Evolutionary conservation across 2,329 filamentous ascomycete species (phyloP), one percentile per base, ranked within the genome.

Genomic region (Akanthomyces lecanii): DNA sequence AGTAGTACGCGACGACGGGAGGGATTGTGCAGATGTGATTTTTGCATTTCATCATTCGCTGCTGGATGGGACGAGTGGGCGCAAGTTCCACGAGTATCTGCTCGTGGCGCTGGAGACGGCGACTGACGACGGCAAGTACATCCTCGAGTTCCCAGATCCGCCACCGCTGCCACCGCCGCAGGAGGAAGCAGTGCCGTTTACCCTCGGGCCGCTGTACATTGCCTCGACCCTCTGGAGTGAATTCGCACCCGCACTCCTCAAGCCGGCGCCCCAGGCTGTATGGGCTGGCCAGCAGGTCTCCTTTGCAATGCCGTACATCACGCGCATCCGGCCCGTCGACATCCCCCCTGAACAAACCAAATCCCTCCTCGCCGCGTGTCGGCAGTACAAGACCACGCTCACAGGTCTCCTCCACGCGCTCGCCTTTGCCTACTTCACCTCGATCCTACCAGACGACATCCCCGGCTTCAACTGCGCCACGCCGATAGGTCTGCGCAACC

Each of bases 31-130:
- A 40, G 77, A 84, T 55, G 64, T 83, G 14, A 65, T 78, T 6
- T 82, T 85, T 65, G 74, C 76, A 5, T 82, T 75, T 40, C 84
- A 86, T 65, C 84, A 86, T 66, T 74, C 77, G 0, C 72, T 86
- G 21, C 76, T 77, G 28, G 84, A 86, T 65, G 84, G 84, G 1
- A 73, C 77, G 14, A 78, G 79, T 65, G 79, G 78, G 0, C 71
- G 73, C 33, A 67, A 76, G 2, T 85, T 87, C 65, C 84, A 86
- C 65, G 70, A 75, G 36, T 72, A 75, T 1, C 71, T 86, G 0
- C 74, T 81, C 4, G 66, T 71, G 3, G 76, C 80, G 4, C 72
- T 85, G 2, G 77, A 76, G 62, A n/a, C 38, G 11, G n/a, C n/a
- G 0, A 1, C 44, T 16, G 21, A 6, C 48, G 25, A 48, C 0